Percentiles rank a stretch among this genome's conserved stretches.
phyloP scores from a whole-genome alignment of 2,329 filamentous ascomycete species.

The Alternaria arbusti region DNA sequence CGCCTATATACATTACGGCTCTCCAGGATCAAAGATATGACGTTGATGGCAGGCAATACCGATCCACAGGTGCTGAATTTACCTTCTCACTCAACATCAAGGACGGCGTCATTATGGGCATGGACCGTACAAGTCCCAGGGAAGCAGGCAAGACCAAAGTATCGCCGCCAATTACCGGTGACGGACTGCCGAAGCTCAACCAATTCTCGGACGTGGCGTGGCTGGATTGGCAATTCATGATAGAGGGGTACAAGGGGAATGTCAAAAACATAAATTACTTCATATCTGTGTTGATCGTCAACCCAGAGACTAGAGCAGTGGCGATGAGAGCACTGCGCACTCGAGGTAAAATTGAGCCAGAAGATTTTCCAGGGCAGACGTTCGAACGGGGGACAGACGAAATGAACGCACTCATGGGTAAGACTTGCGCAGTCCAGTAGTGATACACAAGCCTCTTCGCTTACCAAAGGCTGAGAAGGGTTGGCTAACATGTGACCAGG shows the following conservation, averaged over 20 bases:
- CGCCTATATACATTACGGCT: too few species aligned
- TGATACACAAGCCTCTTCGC: neutral
- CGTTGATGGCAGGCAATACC: slow-evolving; percentile 10
- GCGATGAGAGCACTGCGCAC: slow-evolving; percentile 12
- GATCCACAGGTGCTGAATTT: slow-evolving; percentile 22
- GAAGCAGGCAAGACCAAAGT: slow-evolving; percentile 9
- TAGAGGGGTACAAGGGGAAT: neutral
- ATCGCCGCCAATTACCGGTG: slow-evolving; percentile 12
- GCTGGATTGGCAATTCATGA: slow-evolving; percentile 16
- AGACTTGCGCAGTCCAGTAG: neutral
- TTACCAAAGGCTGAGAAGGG: neutral
- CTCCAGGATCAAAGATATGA: too few species aligned
- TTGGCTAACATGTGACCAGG: slow-evolving; percentile 1
- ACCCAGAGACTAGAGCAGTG: slow-evolving; percentile 17
- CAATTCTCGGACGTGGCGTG: slow-evolving; percentile 29
- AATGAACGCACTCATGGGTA: slow-evolving; percentile 26
- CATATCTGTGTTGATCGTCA: slow-evolving; percentile 20
- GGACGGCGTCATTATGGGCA: slow-evolving; percentile 23
- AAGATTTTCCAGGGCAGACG: slow-evolving; percentile 23
- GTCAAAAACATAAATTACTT: slow-evolving; percentile 20
- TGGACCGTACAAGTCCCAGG: slow-evolving; percentile 19
- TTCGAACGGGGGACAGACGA: slow-evolving; percentile 21
- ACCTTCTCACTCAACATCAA: slow-evolving; percentile 20
- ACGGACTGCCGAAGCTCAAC: slow-evolving; percentile 14
- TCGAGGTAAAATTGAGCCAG: slow-evolving; percentile 5